These are phyloP conservation scores for Epichloe aotearoae DNA, from an alignment of 2,329 filamentous ascomycete species.

Conservation along the genomic window DNA sequence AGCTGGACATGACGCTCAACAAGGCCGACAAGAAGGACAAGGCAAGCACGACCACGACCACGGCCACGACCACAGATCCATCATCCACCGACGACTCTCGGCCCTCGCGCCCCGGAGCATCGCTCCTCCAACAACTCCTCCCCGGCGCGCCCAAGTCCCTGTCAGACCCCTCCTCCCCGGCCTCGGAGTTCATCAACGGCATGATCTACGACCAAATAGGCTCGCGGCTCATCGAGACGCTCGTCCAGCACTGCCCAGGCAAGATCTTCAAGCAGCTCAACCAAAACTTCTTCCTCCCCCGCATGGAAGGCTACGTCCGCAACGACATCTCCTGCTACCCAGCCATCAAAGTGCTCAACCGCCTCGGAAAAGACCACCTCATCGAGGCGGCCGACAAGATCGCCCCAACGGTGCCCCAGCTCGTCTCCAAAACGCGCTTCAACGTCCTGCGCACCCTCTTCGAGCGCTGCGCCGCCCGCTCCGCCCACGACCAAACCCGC, in stretches of 20 bases:
- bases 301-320: conserved; percentile 67
- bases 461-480: conserved; percentile 64
- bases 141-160: conserved; percentile 62
- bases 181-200: conserved; percentile 65
- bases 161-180: conserved; percentile 57
- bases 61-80: background rate
- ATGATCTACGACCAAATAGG: conserved; percentile 85
- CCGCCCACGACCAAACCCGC: conserved; percentile 38
- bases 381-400: conserved; percentile 59
- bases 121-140: conserved; percentile 64
- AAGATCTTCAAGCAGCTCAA: conserved; percentile 87
- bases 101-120: conserved; percentile 8
- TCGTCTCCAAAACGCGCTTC: conserved; percentile 64
- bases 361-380: conserved; percentile 78
- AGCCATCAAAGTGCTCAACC: conserved; percentile 67
- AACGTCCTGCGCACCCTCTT: conserved; percentile 71
- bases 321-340: conserved; percentile 89
- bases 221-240: conserved; percentile 76
- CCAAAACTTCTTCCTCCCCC: conserved; percentile 61
- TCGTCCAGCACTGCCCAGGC: conserved; percentile 67
- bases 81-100: background rate
- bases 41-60: background rate
- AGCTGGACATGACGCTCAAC: conserved; percentile 68
- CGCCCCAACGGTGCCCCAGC: conserved; percentile 54
- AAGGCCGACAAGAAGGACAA: conserved; percentile 21